A percentile compares a stretch with the other conserved stretches of the same genome.
These are phyloP conservation scores for Saccharomyces hybrid DNA, from an alignment of 1,139 yeast genomes.

Conservation along the genomic window DNA sequence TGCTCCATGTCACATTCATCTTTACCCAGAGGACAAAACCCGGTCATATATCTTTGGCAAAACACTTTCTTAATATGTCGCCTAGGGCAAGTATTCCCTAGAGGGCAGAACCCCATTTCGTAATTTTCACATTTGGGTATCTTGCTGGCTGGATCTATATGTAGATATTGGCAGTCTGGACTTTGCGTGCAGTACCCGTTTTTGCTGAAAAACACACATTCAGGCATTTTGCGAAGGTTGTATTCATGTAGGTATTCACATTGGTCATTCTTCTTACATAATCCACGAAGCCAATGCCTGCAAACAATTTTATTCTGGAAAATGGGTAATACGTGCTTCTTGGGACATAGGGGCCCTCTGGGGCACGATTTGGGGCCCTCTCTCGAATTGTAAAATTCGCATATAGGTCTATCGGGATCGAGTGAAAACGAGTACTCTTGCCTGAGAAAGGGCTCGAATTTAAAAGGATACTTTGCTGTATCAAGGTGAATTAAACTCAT, in stretches of 20 bases:
- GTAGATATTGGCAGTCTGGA: conserved; percentile 89
- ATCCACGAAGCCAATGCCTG: conserved; percentile 96
- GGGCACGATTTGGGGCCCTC: conserved; percentile 71
- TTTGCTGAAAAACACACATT: conserved; percentile 78
- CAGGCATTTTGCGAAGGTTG: conserved; percentile 92
- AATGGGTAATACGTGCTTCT: conserved; percentile 78
- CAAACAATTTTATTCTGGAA: conserved; percentile 86
- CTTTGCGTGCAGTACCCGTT: conserved; percentile 92
- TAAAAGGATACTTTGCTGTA: conserved; percentile 45
- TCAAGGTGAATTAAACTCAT: conserved; percentile 34
- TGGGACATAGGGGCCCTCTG: conserved; percentile 73
- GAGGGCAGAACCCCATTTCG: conserved; percentile 83
- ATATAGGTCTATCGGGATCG: conserved; percentile 85
- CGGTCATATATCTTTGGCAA: conserved; percentile 81
- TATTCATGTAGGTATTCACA: conserved; percentile 96
- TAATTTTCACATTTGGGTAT: conserved; percentile 84
- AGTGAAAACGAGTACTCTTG: conserved; percentile 76
- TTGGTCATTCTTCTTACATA: conserved; percentile 93
- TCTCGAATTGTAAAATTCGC: conserved; percentile 53
- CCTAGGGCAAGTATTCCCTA: conserved; percentile 79
- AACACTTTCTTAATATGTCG: conserved; percentile 72
- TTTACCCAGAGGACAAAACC: conserved; percentile 69
- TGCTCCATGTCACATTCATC: conserved; percentile 27
- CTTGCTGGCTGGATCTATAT: conserved; percentile 81
- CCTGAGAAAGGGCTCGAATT: conserved; percentile 76